A percentile compares a stretch with the other conserved stretches of the same genome.
These are phyloP conservation scores for Aureobasidium mangrovei DNA, from an alignment of 2,329 filamentous ascomycete species.

Conservation along the genomic window DNA sequence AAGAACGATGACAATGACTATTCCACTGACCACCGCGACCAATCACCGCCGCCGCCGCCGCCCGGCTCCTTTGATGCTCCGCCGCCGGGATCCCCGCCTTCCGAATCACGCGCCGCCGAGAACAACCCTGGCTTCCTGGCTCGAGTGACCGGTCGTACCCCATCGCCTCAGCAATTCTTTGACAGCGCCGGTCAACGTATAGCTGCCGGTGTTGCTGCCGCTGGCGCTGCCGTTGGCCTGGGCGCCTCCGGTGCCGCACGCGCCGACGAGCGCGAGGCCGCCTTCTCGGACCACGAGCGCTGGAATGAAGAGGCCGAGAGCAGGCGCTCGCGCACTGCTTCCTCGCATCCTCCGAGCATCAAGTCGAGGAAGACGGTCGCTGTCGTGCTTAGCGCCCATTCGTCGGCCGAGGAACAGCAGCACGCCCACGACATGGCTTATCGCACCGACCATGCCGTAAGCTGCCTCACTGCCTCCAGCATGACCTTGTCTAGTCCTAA, in stretches of 20 bases:
- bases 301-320: conserved; percentile 87
- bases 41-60: neutral
- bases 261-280: conserved; percentile 22
- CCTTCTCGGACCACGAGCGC: conserved; percentile 62
- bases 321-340: conserved; percentile 39
- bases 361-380: conserved; percentile 61
- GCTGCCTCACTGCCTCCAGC: conserved; percentile 28
- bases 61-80: neutral
- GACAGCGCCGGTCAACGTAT: conserved; percentile 76
- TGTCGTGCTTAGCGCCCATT: conserved; percentile 77
- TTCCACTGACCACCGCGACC: conserved; percentile 13
- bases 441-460: conserved; percentile 70
- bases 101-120: conserved; percentile 25
- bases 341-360: conserved; percentile 25
- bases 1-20: conserved; percentile 28
- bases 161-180: conserved; percentile 81
- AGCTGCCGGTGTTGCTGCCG: conserved; percentile 63
- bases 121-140: conserved; percentile 54
- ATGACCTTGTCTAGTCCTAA: neutral
- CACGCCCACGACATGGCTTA: conserved; percentile 49
- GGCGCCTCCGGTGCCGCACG: conserved; percentile 51
- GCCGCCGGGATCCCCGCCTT: neutral
- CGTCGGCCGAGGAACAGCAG: conserved; percentile 45
- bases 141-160: conserved; percentile 71
- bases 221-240: conserved; percentile 71